A percentile compares a stretch with the other conserved stretches of the same genome.
phyloP scores from a whole-genome alignment of 2,329 filamentous ascomycete species.

The Diaporthe longicolla region DNA sequence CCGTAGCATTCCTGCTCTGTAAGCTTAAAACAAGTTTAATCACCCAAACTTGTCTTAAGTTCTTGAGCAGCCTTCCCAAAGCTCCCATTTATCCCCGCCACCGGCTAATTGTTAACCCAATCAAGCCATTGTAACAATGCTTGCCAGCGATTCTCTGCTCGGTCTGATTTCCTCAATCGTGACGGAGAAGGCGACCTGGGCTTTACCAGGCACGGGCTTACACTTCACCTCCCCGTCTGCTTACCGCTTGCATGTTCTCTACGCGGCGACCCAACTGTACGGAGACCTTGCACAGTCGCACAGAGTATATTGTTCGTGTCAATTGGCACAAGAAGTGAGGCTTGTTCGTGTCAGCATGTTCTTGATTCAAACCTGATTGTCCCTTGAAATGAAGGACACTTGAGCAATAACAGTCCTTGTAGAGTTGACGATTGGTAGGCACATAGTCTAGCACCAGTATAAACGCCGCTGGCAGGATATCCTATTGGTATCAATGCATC shows the following conservation, averaged over 20 bases:
- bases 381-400: too few species aligned
- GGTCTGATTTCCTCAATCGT: not conserved
- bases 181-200: not conserved
- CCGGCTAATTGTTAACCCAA: not conserved
- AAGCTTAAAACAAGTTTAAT: slow-evolving; percentile 26
- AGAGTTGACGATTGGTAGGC: not conserved
- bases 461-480: too few species aligned
- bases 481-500: too few species aligned
- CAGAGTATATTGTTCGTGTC: too few species aligned
- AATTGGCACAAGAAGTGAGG: not conserved
- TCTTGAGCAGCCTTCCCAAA: not conserved
- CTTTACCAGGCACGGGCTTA: not conserved
- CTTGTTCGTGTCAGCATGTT: too few species aligned
- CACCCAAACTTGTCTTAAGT: not conserved
- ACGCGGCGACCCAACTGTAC: too few species aligned
- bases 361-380: too few species aligned
- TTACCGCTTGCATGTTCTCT: not conserved
- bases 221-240: not conserved
- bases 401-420: not conserved
- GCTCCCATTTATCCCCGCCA: not conserved
- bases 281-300: not conserved
- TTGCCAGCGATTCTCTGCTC: not conserved
- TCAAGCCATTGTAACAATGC: too few species aligned
- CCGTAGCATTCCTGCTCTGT: not conserved
- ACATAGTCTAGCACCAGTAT: too few species aligned